phyloP scores from a whole-genome alignment of 352 stramenopile genomes.

The Phytophthora multivora region DNA sequence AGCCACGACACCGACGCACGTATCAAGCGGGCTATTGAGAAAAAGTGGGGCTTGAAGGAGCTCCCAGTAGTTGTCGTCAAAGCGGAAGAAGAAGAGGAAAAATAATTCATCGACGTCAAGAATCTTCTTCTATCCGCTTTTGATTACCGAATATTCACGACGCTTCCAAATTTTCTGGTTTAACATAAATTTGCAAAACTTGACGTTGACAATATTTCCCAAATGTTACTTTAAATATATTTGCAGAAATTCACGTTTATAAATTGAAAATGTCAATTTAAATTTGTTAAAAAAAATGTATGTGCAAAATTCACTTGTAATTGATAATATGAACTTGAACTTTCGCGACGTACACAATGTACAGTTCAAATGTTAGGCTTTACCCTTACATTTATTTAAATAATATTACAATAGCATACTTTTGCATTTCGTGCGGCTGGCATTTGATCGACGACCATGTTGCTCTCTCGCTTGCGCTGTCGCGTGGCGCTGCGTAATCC shows the following conservation, averaged over 20 bases:
- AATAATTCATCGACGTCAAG: not conserved
- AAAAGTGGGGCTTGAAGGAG: conserved; percentile 35
- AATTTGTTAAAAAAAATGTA: no score
- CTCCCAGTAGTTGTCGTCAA: conserved; percentile 18
- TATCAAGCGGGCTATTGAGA: conserved; percentile 37
- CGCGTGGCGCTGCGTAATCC: conserved; percentile 8
- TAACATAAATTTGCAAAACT: no score
- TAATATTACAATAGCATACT: not conserved
- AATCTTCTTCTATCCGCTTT: not conserved
- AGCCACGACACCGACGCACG: conserved; percentile 39
- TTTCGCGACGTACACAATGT: no score
- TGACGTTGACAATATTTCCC: no score
- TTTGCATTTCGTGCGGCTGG: conserved; percentile 23
- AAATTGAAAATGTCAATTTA: no score
- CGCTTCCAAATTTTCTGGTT: not conserved
- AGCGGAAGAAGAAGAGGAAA: not conserved
- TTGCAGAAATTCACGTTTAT: no score
- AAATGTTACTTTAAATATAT: no score
- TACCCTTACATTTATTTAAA: no score
- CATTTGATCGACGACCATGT: conserved; percentile 16
- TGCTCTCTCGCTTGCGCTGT: conserved; percentile 30
- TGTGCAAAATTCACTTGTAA: no score
- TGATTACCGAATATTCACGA: conserved; percentile 6
- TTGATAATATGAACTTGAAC: no score
- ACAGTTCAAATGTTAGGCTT: no score